Conservation (phyloP, 2,329 filamentous ascomycete genomes). For the Cercospora beticola region DNA sequence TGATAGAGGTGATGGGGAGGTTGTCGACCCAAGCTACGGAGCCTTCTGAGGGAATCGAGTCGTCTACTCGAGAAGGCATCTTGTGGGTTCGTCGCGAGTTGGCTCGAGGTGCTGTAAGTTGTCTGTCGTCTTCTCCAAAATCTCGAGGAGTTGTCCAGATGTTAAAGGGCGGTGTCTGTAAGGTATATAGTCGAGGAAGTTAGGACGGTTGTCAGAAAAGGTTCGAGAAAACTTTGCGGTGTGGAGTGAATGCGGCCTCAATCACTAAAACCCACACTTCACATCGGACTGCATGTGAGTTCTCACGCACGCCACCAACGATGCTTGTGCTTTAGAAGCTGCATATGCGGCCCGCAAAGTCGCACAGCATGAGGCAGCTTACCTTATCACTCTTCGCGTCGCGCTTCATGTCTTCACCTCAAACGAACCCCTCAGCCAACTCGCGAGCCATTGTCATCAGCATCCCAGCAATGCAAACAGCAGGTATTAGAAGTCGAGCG, state of each 20-base stretch:
- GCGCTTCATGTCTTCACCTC: not conserved
- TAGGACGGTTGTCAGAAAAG: not conserved
- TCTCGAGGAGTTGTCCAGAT: not conserved
- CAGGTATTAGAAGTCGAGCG: not conserved
- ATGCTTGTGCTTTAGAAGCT: not conserved
- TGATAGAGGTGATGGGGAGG: not conserved
- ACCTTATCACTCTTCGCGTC: not conserved
- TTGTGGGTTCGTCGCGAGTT: not conserved
- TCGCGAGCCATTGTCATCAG: not conserved
- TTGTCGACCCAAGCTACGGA: not conserved
- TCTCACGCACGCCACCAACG: not conserved
- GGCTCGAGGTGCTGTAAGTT: not conserved
- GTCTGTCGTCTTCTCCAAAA: not conserved
- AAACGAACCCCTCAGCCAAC: not conserved
- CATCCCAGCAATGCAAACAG: not conserved
- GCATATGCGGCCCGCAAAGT: not conserved
- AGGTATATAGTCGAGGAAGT: not conserved
- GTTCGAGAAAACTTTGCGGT: not conserved
- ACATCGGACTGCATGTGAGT: not conserved
- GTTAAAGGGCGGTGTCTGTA: not conserved
- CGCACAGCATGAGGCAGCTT: not conserved
- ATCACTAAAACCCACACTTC: not conserved
- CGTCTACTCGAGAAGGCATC: not conserved
- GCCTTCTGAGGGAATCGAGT: not conserved
- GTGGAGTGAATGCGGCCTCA: not conserved